These are phyloP conservation scores for Nemania abortiva DNA, from an alignment of 2,329 filamentous ascomycete genomes.

Conservation along the genomic window DNA sequence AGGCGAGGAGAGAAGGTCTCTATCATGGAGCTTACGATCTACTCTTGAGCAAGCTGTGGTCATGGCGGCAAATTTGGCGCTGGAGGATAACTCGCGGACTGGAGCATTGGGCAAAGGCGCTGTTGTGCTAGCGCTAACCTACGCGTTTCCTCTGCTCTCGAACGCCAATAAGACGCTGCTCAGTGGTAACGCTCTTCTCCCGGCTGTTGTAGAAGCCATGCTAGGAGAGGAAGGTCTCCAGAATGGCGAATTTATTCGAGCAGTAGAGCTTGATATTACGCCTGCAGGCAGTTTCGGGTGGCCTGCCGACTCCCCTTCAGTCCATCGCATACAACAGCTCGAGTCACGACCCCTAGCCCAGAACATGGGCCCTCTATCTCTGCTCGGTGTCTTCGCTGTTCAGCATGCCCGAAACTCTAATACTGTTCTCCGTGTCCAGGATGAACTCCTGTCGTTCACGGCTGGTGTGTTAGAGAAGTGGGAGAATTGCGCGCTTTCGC, in stretches of 20 bases:
- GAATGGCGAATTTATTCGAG: slow-evolving; percentile 79
- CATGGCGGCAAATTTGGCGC: slow-evolving; percentile 79
- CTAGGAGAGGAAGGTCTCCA: slow-evolving; percentile 80
- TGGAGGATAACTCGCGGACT: slow-evolving; percentile 62
- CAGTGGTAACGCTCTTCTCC: slow-evolving; percentile 77
- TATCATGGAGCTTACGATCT: slow-evolving; percentile 72
- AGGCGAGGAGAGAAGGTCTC: slow-evolving; percentile 69
- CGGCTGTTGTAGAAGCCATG: slow-evolving; percentile 74
- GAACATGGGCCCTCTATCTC: slow-evolving; percentile 75
- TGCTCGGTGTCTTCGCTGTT: slow-evolving; percentile 73
- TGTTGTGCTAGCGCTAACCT: slow-evolving; percentile 79
- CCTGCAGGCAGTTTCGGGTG: slow-evolving; percentile 73
- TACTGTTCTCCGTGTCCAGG: slow-evolving; percentile 64
- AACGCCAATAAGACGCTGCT: slow-evolving; percentile 68
- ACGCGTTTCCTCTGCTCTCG: slow-evolving; percentile 79
- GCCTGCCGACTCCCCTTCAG: slow-evolving; percentile 71
- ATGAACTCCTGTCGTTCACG: slow-evolving; percentile 76
- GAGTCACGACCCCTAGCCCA: slow-evolving; percentile 71
- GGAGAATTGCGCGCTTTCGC: slow-evolving; percentile 79
- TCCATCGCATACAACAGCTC: slow-evolving; percentile 67
- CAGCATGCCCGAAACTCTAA: slow-evolving; percentile 63
- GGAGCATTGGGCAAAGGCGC: slow-evolving; percentile 60
- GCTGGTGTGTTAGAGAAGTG: slow-evolving; percentile 76
- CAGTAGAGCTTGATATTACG: slow-evolving; percentile 75
- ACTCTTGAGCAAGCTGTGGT: slow-evolving; percentile 81